Evolutionary conservation across 495 filamentous ascomycete species (phyloP), one percentile per base, ranked within the genome.

Genomic region (Parathielavia appendiculata): DNA sequence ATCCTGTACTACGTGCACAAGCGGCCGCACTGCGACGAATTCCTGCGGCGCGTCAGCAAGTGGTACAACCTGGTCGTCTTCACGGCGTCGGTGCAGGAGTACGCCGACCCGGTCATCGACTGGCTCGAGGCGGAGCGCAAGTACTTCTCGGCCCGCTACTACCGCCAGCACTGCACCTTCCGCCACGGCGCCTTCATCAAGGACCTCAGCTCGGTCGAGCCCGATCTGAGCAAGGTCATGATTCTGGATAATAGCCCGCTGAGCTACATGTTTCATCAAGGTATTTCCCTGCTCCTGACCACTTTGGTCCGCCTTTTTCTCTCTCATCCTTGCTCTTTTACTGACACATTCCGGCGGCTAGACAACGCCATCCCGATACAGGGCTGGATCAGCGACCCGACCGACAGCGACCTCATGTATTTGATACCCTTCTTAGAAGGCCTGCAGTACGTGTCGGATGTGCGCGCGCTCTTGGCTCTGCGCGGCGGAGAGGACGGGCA

Each of bases 1-100:
- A 97, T 98, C 66, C 75, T 98, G 58, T 98, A 98, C 75, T 97
- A 97, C 76, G 93, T 98, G 51, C 95, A 97, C 75, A 97, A 97
- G 74, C 84, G 93, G 56, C 93, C 93, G 34, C 84, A 95, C 67
- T 97, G 95, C 73, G 92, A 98, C 71, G 93, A 97, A 58, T 98
- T 98, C 67, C 74, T 98, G 64, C 84, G 91, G 71, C 91, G 95
- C 70, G 85, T 89, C 69, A 76, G 85, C 79, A 93, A 93, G 76
- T 98, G 93, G 93, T 98, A 95, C 71, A 97, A 96, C 70, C 79
- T 97, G n/a, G 87, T 98, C 54, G 76, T 96, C 51, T 98, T 98
- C 72, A 98, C 93, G 8, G 93, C 93, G 11, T 95, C 89, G 41
- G 95, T 98, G 32, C 93, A 98, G 70, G 93, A 98, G 70, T 98